Base-by-base conservation (phyloP, 164 flowering plant genomes). In the Umbilicus rupestris region DNA sequence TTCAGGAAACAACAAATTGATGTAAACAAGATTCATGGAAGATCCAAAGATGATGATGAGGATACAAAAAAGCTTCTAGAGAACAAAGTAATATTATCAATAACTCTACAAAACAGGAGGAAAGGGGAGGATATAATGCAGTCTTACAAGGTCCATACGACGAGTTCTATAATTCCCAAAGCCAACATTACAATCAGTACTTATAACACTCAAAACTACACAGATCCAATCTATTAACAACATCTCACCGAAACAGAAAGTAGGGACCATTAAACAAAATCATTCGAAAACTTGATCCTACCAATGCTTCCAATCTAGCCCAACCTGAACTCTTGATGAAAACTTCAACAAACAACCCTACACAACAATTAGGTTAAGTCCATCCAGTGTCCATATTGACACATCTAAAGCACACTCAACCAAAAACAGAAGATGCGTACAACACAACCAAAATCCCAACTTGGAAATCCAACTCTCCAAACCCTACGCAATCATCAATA, bases 391-490 rank as follows among this genome's bases (percentile, higher is more conserved):
- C 33, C 7, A 26, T 33, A 2, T 33, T 33, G 37, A 33, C 37
- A 26, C 0, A n/a, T 11, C 5, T 7, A 16, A 3, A 0, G 2
- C 33, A 26, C 15, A 55, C 29, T 55, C 60, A 1, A 50, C 12
- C 12, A 26, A 55, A 55, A 9, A 52, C 31, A 49, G 24, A 49
- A 7, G 55, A 49, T 49, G 55, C 55, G 26, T 49, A n/a, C 24
- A 26, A 26, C 9, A 52, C 16, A 52, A 33, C 17, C 7, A 55
- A 55, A 55, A 55, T 28, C 60, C 60, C 60, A 55, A 55, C 60
- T 55, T 55, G 60, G 33, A 8, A 55, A 55, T 14, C 60, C 60
- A 55, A 55, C 60, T 20, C 20, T 50, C 57, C 60, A 55, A 55
- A 26, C 31, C 17, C 14, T 29, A 55, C 17, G 60, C 60, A 55